A percentile compares a stretch with the other conserved stretches of the same genome.
phyloP scores from a whole-genome alignment of 768 basidiomycete genomes.

The Phylloporus sp. region DNA sequence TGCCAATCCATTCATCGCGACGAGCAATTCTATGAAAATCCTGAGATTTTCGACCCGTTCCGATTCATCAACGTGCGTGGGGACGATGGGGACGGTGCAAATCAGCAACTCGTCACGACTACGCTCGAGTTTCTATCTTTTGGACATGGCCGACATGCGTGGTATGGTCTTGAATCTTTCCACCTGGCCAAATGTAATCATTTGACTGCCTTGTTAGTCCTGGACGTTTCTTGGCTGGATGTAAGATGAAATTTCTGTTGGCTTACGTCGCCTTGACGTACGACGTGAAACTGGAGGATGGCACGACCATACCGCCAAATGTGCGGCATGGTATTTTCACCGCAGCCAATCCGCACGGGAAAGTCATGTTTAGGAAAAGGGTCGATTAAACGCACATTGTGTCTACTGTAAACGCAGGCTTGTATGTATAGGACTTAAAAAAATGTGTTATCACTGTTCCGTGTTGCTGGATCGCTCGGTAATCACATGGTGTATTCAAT shows the following conservation, averaged over 20 bases:
- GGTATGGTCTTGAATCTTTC: background rate
- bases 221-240: slow-evolving; percentile 14
- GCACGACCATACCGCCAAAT: background rate
- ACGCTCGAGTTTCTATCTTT: slow-evolving; percentile 33
- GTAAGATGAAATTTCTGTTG: slow-evolving; percentile 11
- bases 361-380: background rate
- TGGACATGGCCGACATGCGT: slow-evolving; percentile 26
- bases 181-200: no score
- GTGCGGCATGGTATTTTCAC: background rate
- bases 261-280: slow-evolving; percentile 12
- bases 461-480: no score
- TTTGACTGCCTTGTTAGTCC: background rate
- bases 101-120: slow-evolving; percentile 33
- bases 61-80: slow-evolving; percentile 23
- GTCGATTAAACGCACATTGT: no score
- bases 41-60: slow-evolving; percentile 6
- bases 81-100: slow-evolving; percentile 25
- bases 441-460: no score
- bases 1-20: slow-evolving; percentile 20
- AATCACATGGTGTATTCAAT: no score
- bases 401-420: no score
- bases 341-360: background rate
- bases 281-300: slow-evolving; percentile 2
- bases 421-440: no score
- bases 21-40: slow-evolving; percentile 24